A percentile compares a stretch with the other conserved stretches of the same genome.
Evolutionary conservation across 2,329 filamentous ascomycete species (phyloP).

Genomic region (Fusarium sp.): DNA sequence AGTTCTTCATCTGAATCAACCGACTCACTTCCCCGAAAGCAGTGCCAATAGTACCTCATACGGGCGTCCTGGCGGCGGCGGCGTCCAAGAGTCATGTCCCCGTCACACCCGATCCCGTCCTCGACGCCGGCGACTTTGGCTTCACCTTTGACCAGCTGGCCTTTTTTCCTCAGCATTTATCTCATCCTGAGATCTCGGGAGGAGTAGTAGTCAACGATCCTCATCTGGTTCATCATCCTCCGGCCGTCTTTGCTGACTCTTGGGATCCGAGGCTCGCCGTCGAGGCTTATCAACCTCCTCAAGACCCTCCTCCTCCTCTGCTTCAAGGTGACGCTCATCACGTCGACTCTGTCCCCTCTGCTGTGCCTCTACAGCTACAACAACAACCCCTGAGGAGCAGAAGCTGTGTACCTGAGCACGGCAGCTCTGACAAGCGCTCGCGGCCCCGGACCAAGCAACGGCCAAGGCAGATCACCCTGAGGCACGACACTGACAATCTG

Average conservation of each 20-base stretch:
- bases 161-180: slow-evolving; percentile 49
- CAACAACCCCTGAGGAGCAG: slow-evolving; percentile 19
- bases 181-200: slow-evolving; percentile 40
- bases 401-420: slow-evolving; percentile 43
- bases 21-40: slow-evolving; percentile 43
- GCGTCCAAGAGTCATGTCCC: slow-evolving; percentile 42
- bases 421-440: slow-evolving; percentile 40
- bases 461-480: slow-evolving; percentile 49
- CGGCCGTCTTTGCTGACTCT: slow-evolving; percentile 38
- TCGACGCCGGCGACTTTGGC: slow-evolving; percentile 50
- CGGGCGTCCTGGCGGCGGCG: slow-evolving; percentile 25
- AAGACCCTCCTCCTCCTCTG: slow-evolving; percentile 32
- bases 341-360: slow-evolving; percentile 3
- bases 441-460: slow-evolving; percentile 43
- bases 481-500: slow-evolving; percentile 36
- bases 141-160: slow-evolving; percentile 51
- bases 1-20: slow-evolving; percentile 27
- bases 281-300: slow-evolving; percentile 18
- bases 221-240: slow-evolving; percentile 12
- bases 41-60: slow-evolving; percentile 45
- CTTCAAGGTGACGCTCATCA: slow-evolving; percentile 14
- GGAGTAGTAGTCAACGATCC: slow-evolving; percentile 3
- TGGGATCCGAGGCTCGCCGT: slow-evolving; percentile 37
- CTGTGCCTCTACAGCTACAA: slow-evolving; percentile 21
- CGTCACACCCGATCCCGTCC: slow-evolving; percentile 45